Evolutionary conservation across 2,329 filamentous ascomycete species (phyloP).

Genomic region (Ascochyta viciae-villosae): DNA sequence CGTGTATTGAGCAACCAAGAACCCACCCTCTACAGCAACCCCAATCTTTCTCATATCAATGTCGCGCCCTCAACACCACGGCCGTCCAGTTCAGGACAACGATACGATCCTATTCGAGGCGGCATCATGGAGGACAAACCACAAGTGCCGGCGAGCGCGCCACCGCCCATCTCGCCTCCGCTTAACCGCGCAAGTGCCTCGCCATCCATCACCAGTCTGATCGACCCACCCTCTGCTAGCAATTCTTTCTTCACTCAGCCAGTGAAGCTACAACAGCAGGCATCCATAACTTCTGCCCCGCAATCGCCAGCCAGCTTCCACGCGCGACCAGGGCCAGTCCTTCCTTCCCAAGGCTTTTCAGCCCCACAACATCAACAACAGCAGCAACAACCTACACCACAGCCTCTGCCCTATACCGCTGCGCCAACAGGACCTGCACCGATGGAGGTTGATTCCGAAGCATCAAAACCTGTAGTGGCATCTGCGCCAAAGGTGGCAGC

Average conservation of each 20-base stretch:
- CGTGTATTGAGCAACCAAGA: conserved; percentile 51
- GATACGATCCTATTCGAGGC: conserved; percentile 87
- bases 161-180: conserved; percentile 57
- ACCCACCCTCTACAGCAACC: conserved; percentile 46
- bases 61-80: conserved; percentile 58
- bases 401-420: conserved; percentile 21
- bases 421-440: conserved; percentile 33
- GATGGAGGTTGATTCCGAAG: conserved; percentile 50
- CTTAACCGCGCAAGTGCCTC: conserved; percentile 82
- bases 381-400: conserved; percentile 20
- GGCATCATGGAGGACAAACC: conserved; percentile 56
- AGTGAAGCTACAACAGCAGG: conserved; percentile 43
- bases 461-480: conserved; percentile 23
- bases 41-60: conserved; percentile 48
- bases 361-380: conserved; percentile 27
- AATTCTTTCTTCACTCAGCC: conserved; percentile 46
- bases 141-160: conserved; percentile 52
- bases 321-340: conserved; percentile 34
- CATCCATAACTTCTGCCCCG: conserved; percentile 50
- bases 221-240: conserved; percentile 69
- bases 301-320: conserved; percentile 47
- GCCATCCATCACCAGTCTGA: conserved; percentile 88
- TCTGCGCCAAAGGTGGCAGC: conserved; percentile 45
- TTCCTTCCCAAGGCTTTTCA: conserved; percentile 39
- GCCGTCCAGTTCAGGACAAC: conserved; percentile 74